Evolutionary conservation across 2,329 filamentous ascomycete genomes (phyloP).

Genomic region (Trichoderma cornu-damae): DNA sequence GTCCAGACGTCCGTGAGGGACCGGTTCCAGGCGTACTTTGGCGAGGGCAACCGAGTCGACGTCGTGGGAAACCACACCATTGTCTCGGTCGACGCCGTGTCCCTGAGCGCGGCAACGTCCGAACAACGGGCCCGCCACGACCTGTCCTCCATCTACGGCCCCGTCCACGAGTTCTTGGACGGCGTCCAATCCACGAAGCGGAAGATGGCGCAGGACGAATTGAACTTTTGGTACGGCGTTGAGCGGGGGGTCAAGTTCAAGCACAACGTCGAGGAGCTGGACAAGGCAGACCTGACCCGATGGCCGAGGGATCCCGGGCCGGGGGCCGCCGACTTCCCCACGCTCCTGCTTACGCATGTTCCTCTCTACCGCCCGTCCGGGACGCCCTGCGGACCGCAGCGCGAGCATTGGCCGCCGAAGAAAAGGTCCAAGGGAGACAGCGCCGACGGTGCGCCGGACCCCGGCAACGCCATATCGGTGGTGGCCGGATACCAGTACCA

Average conservation of each 20-base stretch:
- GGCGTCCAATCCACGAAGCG: conserved; percentile 59
- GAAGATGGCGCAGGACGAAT: conserved; percentile 62
- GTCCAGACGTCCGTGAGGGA: conserved; percentile 76
- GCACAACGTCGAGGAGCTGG: conserved; percentile 56
- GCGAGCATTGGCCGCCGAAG: conserved; percentile 76
- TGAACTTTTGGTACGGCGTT: conserved; percentile 60
- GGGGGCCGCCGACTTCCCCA: conserved; percentile 63
- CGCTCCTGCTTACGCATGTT: conserved; percentile 84
- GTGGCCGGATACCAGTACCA: conserved; percentile 88
- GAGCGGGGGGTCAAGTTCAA: conserved; percentile 49
- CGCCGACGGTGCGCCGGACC: conserved; percentile 45
- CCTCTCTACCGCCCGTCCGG: conserved; percentile 77
- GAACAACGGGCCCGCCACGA: conserved; percentile 48
- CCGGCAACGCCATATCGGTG: conserved; percentile 73
- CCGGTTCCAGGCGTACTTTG: conserved; percentile 83
- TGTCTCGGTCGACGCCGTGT: conserved; percentile 84
- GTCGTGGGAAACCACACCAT: conserved; percentile 93
- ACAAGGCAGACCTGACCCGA: conserved; percentile 37
- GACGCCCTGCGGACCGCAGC: conserved; percentile 79
- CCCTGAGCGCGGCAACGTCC: conserved; percentile 67
- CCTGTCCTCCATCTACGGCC: conserved; percentile 63
- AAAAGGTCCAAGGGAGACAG: conserved; percentile 55
- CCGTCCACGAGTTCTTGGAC: conserved; percentile 70
- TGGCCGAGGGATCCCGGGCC: conserved; percentile 38
- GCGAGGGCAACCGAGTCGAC: conserved; percentile 84